phyloP scores from a whole-genome alignment of 2,329 filamentous ascomycete genomes.

The Colletotrichum spaethianum region DNA sequence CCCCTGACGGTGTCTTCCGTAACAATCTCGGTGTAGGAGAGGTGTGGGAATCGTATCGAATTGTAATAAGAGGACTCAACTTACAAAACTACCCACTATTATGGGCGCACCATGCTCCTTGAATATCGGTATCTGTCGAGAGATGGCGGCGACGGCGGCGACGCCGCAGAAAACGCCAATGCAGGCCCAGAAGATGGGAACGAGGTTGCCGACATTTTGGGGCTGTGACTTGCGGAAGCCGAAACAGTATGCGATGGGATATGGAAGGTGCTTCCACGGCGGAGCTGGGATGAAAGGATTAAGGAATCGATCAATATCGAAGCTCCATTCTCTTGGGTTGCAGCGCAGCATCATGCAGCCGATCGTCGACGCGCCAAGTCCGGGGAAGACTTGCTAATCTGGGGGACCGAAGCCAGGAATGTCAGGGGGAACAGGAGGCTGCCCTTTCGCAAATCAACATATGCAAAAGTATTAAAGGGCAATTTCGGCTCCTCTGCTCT shows the following conservation, averaged over 20 bases:
- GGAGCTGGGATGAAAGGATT: constrained; percentile 79
- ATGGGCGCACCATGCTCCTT: constrained; percentile 66
- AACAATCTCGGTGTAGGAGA: background rate
- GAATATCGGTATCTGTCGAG: constrained; percentile 68
- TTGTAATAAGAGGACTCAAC: constrained; percentile 49
- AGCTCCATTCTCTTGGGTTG: constrained; percentile 59
- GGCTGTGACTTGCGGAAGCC: constrained; percentile 67
- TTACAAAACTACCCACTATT: constrained; percentile 80
- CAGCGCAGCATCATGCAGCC: constrained; percentile 27
- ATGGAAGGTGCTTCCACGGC: constrained; percentile 75
- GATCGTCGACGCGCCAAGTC: constrained; percentile 32
- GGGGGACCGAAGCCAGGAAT: constrained; percentile 27
- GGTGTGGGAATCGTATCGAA: background rate
- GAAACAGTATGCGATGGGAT: constrained; percentile 76
- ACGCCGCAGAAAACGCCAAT: constrained; percentile 76
- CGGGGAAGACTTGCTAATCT: constrained; percentile 33
- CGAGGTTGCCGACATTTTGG: constrained; percentile 67
- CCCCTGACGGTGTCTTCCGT: background rate
- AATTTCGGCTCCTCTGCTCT: background rate
- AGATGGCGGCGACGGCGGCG: constrained; percentile 71
- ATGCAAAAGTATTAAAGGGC: background rate
- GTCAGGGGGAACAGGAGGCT: background rate
- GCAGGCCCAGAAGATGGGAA: constrained; percentile 73
- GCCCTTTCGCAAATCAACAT: background rate
- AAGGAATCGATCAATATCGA: constrained; percentile 84